Evolutionary conservation across 1,139 yeast genomes (phyloP), one percentile per base, ranked within the genome.

Genomic region (Meyerozyma carpophila): DNA sequence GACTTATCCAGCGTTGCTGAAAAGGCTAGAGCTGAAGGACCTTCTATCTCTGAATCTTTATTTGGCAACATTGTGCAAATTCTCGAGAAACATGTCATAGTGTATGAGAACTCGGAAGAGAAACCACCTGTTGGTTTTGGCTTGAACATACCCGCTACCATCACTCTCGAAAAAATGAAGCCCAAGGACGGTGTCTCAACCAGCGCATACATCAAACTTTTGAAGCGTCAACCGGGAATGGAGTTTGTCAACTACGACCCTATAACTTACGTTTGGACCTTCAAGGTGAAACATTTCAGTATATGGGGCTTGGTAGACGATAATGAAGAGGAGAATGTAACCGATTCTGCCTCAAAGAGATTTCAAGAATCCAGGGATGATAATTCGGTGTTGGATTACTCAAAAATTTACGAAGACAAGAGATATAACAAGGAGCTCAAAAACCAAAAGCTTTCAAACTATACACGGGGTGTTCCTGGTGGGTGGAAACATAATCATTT

Each of bases 241-340:
- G 84, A 84, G 48, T 88, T 84, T 59, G 70, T 90, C 8, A 82
- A 91, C 4, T 90, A 84, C 58, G 91, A 85, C 55, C 91, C 90
- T 1, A 72, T 80, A 20, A 77, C 80, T n/a, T 87, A 87, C 21
- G 64, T 77, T 7, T 90, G 93, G 90, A 81, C 85, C 0, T 90
- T 89, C 62, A 79, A 73, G 53, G 98, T 93, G 1, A 82, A 85
- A 50, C 98, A 93, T 66, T 93, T 93, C 57, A 89, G 96, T 66
- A 78, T 85, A 6, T 93, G 97, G 96, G 98, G 98, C 3, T 66
- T 93, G 37, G 14, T 34, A 20, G 37, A 34, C 10, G 37, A 34
- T 8, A 13, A 34, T 34, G 37, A 34, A 2, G 14, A 34, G 14
- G 34, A 31, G 3, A 21, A 6, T 31, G 14, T 2, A 8, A 9